These are phyloP conservation scores for Macrolepiota fuliginosa DNA, from an alignment of 768 basidiomycete species.

Conservation along the genomic window DNA sequence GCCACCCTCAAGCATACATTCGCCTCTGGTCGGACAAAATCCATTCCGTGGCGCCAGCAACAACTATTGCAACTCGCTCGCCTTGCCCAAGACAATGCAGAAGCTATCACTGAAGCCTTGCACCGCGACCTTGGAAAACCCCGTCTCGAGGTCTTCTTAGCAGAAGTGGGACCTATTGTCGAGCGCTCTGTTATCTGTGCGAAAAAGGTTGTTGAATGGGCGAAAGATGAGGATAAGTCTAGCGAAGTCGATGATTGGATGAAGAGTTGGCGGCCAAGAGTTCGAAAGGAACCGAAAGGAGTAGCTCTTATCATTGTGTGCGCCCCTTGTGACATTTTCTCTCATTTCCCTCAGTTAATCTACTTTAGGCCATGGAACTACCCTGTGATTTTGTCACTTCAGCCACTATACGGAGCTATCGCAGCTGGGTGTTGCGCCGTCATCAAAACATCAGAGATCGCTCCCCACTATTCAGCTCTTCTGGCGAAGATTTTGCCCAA, in stretches of 20 bases:
- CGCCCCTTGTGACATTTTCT: conserved; percentile 20
- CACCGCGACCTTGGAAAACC: conserved; percentile 50
- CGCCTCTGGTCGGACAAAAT: conserved; percentile 15
- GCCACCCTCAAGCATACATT: conserved; percentile 4
- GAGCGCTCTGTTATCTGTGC: conserved; percentile 41
- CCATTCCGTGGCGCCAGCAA: conserved; percentile 57
- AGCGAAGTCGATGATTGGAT: conserved; percentile 41
- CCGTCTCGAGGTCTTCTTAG: conserved; percentile 32
- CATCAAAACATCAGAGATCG: conserved; percentile 66
- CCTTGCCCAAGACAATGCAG: conserved; percentile 59
- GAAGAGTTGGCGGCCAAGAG: conserved; percentile 47
- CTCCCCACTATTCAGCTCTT: conserved; percentile 45
- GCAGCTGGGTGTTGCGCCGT: conserved; percentile 69
- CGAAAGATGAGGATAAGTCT: conserved; percentile 35
- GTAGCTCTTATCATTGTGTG: conserved; percentile 60
- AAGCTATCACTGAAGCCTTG: conserved; percentile 48
- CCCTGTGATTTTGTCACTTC: conserved; percentile 52
- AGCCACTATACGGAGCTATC: conserved; percentile 68
- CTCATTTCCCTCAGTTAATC: not conserved
- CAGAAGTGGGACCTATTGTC: conserved; percentile 46
- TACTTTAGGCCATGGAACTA: conserved; percentile 63
- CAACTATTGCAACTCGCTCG: conserved; percentile 65
- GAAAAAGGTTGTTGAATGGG: conserved; percentile 58
- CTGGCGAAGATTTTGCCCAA: conserved; percentile 54
- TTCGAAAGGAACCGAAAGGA: conserved; percentile 60